Evolutionary conservation across 768 basidiomycete species (phyloP).

Genomic region (Dacryopinax primogenitus): DNA sequence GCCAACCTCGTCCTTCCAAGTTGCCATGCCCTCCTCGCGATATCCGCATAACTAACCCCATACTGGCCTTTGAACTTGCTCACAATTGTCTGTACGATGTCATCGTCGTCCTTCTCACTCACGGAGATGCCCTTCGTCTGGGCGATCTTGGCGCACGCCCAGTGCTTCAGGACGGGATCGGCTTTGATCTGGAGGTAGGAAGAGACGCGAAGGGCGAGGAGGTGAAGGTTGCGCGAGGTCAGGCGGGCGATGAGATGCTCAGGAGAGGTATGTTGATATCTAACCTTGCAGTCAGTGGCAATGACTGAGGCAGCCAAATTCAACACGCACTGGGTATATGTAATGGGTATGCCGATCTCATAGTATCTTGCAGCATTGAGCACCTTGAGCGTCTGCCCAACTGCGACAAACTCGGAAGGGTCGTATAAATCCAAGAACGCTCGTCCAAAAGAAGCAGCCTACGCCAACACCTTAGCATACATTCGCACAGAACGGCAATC

Average conservation of each 20-base stretch:
- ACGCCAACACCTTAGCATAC: background rate
- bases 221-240: conserved; percentile 75
- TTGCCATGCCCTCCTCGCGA: conserved; percentile 88
- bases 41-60: conserved; percentile 80
- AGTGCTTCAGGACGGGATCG: conserved; percentile 80
- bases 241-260: conserved; percentile 69
- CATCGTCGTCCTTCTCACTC: conserved; percentile 51
- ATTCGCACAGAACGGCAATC: conserved; percentile 18
- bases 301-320: too few relatives aligned
- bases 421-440: conserved; percentile 88
- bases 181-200: conserved; percentile 70
- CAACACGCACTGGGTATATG: conserved; percentile 85
- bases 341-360: conserved; percentile 86
- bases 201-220: conserved; percentile 84
- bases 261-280: conserved; percentile 72
- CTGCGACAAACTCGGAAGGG: conserved; percentile 78
- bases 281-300: conserved; percentile 24
- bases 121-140: conserved; percentile 40
- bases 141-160: conserved; percentile 87
- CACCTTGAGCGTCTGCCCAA: conserved; percentile 87
- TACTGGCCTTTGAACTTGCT: conserved; percentile 59
- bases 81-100: conserved; percentile 70
- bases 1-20: conserved; percentile 67
- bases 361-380: conserved; percentile 84
- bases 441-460: conserved; percentile 96